Evolutionary conservation across 345 rosid species (phyloP), one percentile per base, ranked within the genome.

Genomic region (thale cress (Arabidopsis thaliana)): DNA sequence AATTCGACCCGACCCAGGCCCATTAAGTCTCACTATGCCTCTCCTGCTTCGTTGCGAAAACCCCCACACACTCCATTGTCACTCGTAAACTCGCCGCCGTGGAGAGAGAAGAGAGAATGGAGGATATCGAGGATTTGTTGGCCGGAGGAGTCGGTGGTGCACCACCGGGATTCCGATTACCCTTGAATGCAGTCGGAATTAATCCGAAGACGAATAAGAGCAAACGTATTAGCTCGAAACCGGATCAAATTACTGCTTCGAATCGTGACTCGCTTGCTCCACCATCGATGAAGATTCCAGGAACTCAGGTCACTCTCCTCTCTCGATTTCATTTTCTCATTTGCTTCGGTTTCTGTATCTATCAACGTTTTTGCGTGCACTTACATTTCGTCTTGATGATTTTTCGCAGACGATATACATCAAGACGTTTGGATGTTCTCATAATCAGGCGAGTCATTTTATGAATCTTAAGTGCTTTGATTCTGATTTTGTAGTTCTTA

Each of bases 341-440:
- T 16, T 23, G 51, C 58, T 56, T 20, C 32, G 24, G 32, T 61
- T 69, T 58, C 42, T 16, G 52, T 16, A n/a, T 12, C 57, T 5
- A 24, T 23, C 49, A 14, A 33, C 8, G 10, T 46, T 36, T 69
- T 5, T 32, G 20, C 28, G 4, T 45, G 2, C 44, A 14, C 50
- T 44, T 8, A 57, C 59, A 20, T 36, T 34, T 63, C 10, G 11
- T 52, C 20, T 10, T 48, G 69, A 25, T 45, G 24, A 10, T 53
- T 77, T 77, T 71, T 38, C 70, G 69, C 85, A 91, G 96, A 87
- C 85, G 1, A 89, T 91, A 56, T 89, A 85, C 81, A 75, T 91
- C 73, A 93, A 89, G 89, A 91, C 98, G 5, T 91, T 93, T 74
- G 98, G 98, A 67, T 93, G 98, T 84, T 93, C 98, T 0, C 98